These are phyloP conservation scores for Ascochyta clinopodiicola DNA, from an alignment of 2,329 filamentous ascomycete genomes.

Conservation along the genomic window DNA sequence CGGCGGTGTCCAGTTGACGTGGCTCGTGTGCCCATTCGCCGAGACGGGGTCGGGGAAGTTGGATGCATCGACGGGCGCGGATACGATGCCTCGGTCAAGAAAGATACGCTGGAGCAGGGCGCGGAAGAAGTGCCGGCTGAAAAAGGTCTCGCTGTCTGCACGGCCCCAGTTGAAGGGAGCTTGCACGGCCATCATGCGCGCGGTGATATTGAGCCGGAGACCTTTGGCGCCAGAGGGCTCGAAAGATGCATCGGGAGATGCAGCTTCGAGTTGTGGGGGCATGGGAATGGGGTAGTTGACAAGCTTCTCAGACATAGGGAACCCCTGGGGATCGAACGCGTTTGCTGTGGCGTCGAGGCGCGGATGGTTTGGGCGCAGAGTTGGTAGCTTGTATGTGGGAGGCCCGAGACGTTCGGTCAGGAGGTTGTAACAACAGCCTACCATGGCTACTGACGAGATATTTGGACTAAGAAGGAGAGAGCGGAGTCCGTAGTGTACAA, in stretches of 20 bases:
- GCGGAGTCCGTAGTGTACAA: constrained; percentile 92
- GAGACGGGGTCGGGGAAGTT: constrained; percentile 50
- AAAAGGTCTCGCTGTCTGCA: constrained; percentile 83
- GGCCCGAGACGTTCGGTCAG: constrained; percentile 88
- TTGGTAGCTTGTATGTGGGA: constrained; percentile 83
- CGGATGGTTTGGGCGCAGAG: constrained; percentile 75
- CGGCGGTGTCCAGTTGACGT: constrained; percentile 44
- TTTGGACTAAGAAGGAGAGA: constrained; percentile 83
- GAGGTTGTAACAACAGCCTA: constrained; percentile 98
- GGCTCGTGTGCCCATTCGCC: constrained; percentile 42
- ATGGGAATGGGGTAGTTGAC: constrained; percentile 53
- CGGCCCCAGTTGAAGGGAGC: constrained; percentile 90
- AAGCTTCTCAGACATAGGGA: constrained; percentile 84
- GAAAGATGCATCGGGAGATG: not conserved
- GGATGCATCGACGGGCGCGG: constrained; percentile 54
- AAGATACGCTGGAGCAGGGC: constrained; percentile 92
- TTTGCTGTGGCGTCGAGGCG: constrained; percentile 72
- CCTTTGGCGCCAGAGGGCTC: constrained; percentile 52
- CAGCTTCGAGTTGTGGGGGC: not conserved
- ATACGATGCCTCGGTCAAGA: constrained; percentile 79
- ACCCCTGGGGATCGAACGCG: constrained; percentile 85
- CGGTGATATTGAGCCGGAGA: constrained; percentile 90
- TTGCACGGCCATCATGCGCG: constrained; percentile 97
- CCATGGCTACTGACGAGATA: constrained; percentile 89
- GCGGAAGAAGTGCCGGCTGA: constrained; percentile 91